Percentiles rank a stretch among this genome's conserved stretches.
These are phyloP conservation scores for Ustilago vetiveriae DNA, from an alignment of 1,284 basidiomycete genomes.

Conservation along the genomic window DNA sequence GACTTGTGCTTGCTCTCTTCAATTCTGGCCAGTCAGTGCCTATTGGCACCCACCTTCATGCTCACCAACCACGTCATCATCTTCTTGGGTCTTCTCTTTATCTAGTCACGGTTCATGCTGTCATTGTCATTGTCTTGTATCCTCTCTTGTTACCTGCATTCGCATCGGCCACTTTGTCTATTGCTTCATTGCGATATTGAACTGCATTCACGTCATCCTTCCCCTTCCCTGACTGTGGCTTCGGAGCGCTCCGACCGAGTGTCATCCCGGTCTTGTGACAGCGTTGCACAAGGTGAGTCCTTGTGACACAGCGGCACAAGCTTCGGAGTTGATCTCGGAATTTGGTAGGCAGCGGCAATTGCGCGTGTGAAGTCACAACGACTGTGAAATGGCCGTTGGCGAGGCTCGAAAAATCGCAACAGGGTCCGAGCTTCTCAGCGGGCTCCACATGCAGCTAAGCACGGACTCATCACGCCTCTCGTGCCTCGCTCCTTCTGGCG, in stretches of 20 bases:
- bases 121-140: constrained; percentile 24
- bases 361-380: too few relatives aligned
- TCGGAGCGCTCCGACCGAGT: too few relatives aligned
- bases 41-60: not conserved
- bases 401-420: not conserved
- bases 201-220: too few relatives aligned
- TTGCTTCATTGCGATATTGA: constrained; percentile 3
- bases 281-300: not conserved
- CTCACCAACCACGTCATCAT: constrained; percentile 6
- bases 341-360: too few relatives aligned
- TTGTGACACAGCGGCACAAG: not conserved
- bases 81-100: constrained; percentile 5
- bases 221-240: too few relatives aligned
- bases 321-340: too few relatives aligned
- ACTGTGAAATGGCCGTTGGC: not conserved
- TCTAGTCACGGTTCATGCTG: constrained; percentile 13
- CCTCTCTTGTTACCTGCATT: not conserved
- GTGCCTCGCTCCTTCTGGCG: too few relatives aligned
- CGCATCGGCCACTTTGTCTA: not conserved
- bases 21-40: not conserved
- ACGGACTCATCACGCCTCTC: constrained; percentile 2
- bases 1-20: not conserved
- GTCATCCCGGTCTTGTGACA: not conserved
- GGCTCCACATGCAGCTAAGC: constrained; percentile 16
- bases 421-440: constrained; percentile 15